Evolutionary conservation across 1,139 yeast genomes (phyloP).

Genomic region (Blastobotrys arbuscula): DNA sequence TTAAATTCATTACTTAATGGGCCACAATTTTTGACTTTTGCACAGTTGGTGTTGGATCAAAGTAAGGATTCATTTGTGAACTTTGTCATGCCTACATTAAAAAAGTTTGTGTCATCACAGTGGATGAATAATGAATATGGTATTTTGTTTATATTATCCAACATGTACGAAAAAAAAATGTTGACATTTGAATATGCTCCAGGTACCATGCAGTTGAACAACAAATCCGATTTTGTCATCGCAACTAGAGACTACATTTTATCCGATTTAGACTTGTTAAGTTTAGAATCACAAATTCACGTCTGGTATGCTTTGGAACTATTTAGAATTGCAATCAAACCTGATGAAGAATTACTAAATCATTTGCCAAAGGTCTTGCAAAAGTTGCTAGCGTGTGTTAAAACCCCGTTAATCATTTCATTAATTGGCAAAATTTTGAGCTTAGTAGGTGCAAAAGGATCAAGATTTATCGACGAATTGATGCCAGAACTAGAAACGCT

Average conservation of each 20-base stretch:
- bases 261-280: slow-evolving; percentile 1
- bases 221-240: slow-evolving; percentile 4
- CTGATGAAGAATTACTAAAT: slow-evolving; percentile 1
- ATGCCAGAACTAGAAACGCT: slow-evolving; percentile 3
- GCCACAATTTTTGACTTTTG: slow-evolving; percentile 32
- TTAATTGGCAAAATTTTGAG: slow-evolving; percentile 9
- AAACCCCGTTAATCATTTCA: slow-evolving; percentile 5
- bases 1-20: slow-evolving; percentile 11
- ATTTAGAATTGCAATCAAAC: slow-evolving; percentile 10
- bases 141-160: slow-evolving; percentile 14
- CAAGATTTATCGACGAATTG: background rate
- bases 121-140: slow-evolving; percentile 15
- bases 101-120: slow-evolving; percentile 17
- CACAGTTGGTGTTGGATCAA: slow-evolving; percentile 36
- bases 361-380: background rate
- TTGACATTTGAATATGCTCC: slow-evolving; percentile 5
- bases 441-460: background rate
- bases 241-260: background rate
- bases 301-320: slow-evolving; percentile 21
- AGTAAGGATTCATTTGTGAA: slow-evolving; percentile 24
- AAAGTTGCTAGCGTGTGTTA: background rate
- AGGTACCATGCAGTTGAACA: slow-evolving; percentile 10
- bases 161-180: slow-evolving; percentile 14
- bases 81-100: slow-evolving; percentile 22
- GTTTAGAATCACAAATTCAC: slow-evolving; percentile 9